These are phyloP conservation scores for Cercophora scortea DNA, from an alignment of 495 filamentous ascomycete genomes.

Conservation along the genomic window DNA sequence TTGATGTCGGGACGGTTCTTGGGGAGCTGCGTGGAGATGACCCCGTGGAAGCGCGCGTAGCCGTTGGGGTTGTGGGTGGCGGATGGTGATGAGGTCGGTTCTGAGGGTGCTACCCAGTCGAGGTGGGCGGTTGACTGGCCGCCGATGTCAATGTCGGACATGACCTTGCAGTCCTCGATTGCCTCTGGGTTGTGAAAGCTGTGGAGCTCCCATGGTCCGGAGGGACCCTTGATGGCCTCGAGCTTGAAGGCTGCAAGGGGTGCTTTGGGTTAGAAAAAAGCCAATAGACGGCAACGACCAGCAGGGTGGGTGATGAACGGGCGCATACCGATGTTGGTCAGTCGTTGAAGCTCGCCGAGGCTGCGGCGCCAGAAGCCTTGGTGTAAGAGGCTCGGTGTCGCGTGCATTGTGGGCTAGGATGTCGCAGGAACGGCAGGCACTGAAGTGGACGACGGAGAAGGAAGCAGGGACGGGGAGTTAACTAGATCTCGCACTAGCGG, in stretches of 20 bases:
- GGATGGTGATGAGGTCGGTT: constrained; percentile 42
- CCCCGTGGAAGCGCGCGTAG: constrained; percentile 73
- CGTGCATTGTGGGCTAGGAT: constrained; percentile 27
- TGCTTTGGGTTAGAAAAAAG: not conserved
- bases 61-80: constrained; percentile 26
- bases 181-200: constrained; percentile 57
- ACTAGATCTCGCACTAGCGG: too few species aligned
- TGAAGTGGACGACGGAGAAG: too few species aligned
- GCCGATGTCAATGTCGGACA: constrained; percentile 81
- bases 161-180: constrained; percentile 63
- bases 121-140: constrained; percentile 70
- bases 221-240: constrained; percentile 49
- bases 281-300: not conserved
- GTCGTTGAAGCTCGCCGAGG: constrained; percentile 38
- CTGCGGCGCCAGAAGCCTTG: constrained; percentile 40
- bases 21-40: constrained; percentile 79
- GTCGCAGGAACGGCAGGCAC: too few species aligned
- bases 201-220: constrained; percentile 50
- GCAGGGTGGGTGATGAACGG: not conserved
- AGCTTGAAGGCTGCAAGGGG: constrained; percentile 29
- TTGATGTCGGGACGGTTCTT: constrained; percentile 60
- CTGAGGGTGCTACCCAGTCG: constrained; percentile 59
- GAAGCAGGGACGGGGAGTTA: too few species aligned
- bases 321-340: constrained; percentile 33
- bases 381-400: constrained; percentile 27